These are phyloP conservation scores for Tuber brumale DNA, from an alignment of 495 filamentous ascomycete species.

Conservation along the genomic window DNA sequence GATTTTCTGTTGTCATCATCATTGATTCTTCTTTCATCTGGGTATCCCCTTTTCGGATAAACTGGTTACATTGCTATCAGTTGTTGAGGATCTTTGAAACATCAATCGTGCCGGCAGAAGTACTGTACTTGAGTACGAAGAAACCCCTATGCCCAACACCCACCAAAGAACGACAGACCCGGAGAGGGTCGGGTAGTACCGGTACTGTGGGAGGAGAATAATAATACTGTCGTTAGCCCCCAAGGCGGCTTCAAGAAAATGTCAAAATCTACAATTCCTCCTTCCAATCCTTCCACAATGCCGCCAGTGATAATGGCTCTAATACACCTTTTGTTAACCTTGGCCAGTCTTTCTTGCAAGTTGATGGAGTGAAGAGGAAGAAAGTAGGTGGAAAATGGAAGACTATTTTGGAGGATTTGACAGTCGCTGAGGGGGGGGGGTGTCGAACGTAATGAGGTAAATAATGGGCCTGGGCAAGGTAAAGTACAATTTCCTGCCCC, in stretches of 20 bases:
- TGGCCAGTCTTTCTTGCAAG: background rate
- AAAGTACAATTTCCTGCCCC: background rate
- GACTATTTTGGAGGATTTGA: background rate
- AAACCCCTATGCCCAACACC: no score
- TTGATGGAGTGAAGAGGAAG: background rate
- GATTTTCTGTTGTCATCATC: no score
- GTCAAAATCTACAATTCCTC: background rate
- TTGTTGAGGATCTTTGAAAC: no score
- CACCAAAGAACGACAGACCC: no score
- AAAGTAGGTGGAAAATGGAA: background rate
- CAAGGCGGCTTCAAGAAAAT: background rate
- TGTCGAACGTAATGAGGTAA: background rate
- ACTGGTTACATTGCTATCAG: no score
- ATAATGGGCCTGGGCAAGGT: background rate
- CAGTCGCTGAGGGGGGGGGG: background rate
- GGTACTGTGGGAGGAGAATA: background rate
- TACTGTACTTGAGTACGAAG: no score
- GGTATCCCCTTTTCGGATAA: no score
- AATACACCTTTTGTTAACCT: background rate
- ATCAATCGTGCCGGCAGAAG: no score
- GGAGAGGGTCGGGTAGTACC: no score
- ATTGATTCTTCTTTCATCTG: no score
- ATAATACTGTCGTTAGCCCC: background rate
- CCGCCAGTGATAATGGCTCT: background rate
- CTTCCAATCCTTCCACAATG: background rate